Base-by-base conservation (phyloP, 2,329 filamentous ascomycete genomes). In the Colletotrichum noveboracense region DNA sequence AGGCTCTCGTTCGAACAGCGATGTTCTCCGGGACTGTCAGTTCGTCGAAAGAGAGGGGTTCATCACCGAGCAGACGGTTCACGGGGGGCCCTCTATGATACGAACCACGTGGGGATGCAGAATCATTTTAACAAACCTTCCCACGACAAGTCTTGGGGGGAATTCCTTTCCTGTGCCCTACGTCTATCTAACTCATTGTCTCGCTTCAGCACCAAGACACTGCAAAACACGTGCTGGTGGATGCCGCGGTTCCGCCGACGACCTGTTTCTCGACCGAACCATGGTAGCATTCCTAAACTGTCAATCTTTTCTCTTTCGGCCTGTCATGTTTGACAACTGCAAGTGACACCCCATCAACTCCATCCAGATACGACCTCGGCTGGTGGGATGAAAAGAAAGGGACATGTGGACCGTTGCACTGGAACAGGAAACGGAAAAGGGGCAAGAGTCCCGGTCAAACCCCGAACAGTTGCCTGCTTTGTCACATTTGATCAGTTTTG, bases 51-150 rank as follows among this genome's bases (percentile, higher is more conserved):
- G 62, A 64, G 65, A 58, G 48, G 61, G 56, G 68, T 48, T 70
- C 38, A 32, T 61, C 36, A 66, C 52, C 72, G 60, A 34, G 21
- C 58, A 52, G 60, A 56, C 70, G 70, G 65, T 34, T 34, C 34
- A 24, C 66, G 52, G 65, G 58, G n/a, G 58, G 34, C 16, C 18
- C 18, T 43, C 48, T 13, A 28, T 16, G 43, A 32, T 36, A 13
- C 58, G 43, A 21, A 65, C 48, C 70, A 66, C 70, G 48, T 61
- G 65, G 74, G 74, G 64, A 69, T 56, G 28, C 58, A 65, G 58
- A 58, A 60, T 36, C 48, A 28, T 73, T 73, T 73, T 75, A 75
- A 68, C 67, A 48, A 48, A 70, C 24, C 64, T 60, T 16, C 30
- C 56, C 16, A 52, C 28, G 32, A 18, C 56, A 12, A 38, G 32